phyloP scores from a whole-genome alignment of 495 filamentous ascomycete species.

The Penicillium desertorum region DNA sequence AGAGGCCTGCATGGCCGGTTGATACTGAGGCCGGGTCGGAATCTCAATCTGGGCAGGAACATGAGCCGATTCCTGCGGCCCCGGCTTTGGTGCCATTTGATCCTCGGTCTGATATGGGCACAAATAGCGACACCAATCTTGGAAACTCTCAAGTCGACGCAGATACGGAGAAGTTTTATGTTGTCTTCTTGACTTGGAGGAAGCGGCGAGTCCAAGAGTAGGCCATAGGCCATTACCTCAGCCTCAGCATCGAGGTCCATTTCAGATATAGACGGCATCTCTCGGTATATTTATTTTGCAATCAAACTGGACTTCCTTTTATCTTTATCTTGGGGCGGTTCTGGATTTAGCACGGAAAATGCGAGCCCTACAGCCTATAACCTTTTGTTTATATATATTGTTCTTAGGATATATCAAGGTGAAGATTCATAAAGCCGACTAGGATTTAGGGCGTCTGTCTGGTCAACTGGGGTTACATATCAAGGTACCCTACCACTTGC shows the following conservation, averaged over 20 bases:
- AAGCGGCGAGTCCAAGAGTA: not conserved
- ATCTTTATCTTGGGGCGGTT: too few species aligned
- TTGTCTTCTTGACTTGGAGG: conserved; percentile 6
- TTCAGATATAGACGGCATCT: too few species aligned
- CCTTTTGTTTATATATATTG: too few species aligned
- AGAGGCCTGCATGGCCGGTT: not conserved
- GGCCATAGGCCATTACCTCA: not conserved
- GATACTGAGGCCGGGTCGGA: not conserved
- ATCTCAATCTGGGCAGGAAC: not conserved
- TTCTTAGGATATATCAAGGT: too few species aligned
- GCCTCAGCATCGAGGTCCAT: not conserved
- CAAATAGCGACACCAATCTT: conserved; percentile 33
- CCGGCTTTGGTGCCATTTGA: conserved; percentile 63
- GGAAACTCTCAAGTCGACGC: conserved; percentile 43
- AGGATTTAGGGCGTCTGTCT: too few species aligned
- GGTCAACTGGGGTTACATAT: too few species aligned
- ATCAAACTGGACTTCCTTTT: too few species aligned
- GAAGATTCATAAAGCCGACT: too few species aligned
- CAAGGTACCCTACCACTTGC: too few species aligned
- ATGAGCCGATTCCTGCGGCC: conserved; percentile 40
- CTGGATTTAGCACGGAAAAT: too few species aligned
- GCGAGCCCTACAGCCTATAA: too few species aligned
- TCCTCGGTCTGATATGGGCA: conserved; percentile 52
- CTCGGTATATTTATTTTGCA: too few species aligned
- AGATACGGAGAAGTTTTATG: conserved; percentile 1